Evolutionary conservation across 2,329 filamentous ascomycete genomes (phyloP).

Genomic region (Hypoxylon sp.): DNA sequence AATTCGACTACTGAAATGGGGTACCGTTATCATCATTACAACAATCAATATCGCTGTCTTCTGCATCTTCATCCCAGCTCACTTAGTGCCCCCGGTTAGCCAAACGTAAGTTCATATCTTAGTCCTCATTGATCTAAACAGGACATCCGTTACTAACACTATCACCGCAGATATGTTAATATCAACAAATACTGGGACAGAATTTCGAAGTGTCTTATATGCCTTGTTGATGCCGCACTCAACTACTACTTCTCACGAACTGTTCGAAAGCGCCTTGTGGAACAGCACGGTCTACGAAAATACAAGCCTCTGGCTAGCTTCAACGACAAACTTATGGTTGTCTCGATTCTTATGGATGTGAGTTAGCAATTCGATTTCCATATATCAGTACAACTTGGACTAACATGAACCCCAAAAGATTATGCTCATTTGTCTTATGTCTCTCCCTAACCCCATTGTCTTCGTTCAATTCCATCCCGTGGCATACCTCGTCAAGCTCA

Average conservation of each 20-base stretch:
- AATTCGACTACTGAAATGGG: constrained; percentile 56
- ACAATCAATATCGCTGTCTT: constrained; percentile 63
- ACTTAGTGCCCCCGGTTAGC: constrained; percentile 51
- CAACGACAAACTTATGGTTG: constrained; percentile 58
- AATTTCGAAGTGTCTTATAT: constrained; percentile 60
- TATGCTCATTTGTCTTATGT: constrained; percentile 36
- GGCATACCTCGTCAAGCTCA: constrained; percentile 38
- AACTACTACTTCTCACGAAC: constrained; percentile 61
- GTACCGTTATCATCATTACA: constrained; percentile 55
- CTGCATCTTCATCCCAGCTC: constrained; percentile 63
- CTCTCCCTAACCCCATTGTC: constrained; percentile 29
- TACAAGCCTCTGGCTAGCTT: constrained; percentile 60
- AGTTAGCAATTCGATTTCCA: constrained; percentile 28
- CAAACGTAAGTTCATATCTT: constrained; percentile 46
- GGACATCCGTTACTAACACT: constrained; percentile 5
- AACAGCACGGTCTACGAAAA: constrained; percentile 57
- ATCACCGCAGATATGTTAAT: constrained; percentile 47
- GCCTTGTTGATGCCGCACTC: constrained; percentile 58
- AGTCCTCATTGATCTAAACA: background rate
- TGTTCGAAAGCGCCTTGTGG: constrained; percentile 57
- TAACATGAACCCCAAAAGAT: constrained; percentile 23
- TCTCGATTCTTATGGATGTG: constrained; percentile 61
- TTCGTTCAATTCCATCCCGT: constrained; percentile 35
- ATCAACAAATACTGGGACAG: constrained; percentile 64
- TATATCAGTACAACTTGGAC: too few species aligned